These are phyloP conservation scores for Jasminum sambac DNA, from an alignment of 257 asterid genomes.

Conservation along the genomic window DNA sequence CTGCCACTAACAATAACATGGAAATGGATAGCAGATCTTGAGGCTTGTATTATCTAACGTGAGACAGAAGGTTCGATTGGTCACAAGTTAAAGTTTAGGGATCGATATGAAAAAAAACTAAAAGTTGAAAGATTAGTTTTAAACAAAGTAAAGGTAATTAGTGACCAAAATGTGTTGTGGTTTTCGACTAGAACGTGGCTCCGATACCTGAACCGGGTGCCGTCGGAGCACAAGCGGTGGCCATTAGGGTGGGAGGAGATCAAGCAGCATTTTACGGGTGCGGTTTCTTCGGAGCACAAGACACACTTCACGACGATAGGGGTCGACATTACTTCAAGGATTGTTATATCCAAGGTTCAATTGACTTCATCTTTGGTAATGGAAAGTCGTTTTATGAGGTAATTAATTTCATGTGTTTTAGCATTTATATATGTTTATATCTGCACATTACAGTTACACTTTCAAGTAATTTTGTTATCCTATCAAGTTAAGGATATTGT, in stretches of 20 bases:
- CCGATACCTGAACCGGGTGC: constrained; percentile 81
- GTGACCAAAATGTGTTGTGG: neutral
- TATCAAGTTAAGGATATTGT: too few species aligned
- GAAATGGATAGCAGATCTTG: too few species aligned
- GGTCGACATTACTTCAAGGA: constrained; percentile 93
- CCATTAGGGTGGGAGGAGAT: constrained; percentile 76
- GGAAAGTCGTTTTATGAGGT: constrained; percentile 89
- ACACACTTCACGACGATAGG: constrained; percentile 85
- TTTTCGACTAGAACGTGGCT: constrained; percentile 64
- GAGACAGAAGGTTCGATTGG: too few species aligned
- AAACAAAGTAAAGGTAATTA: neutral
- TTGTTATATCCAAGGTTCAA: constrained; percentile 94
- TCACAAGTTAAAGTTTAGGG: too few species aligned
- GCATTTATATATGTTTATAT: neutral
- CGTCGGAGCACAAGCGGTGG: constrained; percentile 90
- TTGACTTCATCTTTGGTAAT: constrained; percentile 87
- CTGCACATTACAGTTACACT: neutral
- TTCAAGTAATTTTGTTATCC: too few species aligned
- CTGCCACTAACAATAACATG: too few species aligned
- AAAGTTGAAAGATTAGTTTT: neutral
- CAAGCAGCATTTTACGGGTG: constrained; percentile 88
- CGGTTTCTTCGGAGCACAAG: constrained; percentile 96
- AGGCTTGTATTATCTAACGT: too few species aligned
- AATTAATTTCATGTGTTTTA: neutral
- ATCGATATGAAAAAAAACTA: neutral